phyloP scores from a whole-genome alignment of 768 basidiomycete genomes.

The Podaxis sp. region DNA sequence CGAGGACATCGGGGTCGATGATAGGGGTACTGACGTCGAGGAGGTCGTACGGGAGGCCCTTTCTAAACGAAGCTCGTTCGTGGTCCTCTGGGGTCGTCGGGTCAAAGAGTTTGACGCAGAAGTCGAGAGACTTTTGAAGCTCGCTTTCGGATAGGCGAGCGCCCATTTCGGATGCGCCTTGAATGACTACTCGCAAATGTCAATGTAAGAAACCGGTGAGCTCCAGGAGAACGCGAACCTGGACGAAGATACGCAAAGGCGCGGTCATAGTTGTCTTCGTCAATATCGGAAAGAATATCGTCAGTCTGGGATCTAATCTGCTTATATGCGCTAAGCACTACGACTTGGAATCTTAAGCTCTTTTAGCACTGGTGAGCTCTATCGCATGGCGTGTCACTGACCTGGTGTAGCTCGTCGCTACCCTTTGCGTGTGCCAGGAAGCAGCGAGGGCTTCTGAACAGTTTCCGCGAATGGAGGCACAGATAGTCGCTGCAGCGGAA shows the following conservation, averaged over 20 bases:
- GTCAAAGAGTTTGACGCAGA: conserved; percentile 72
- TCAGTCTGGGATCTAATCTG: conserved; percentile 62
- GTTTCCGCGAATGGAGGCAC: conserved; percentile 52
- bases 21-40: conserved; percentile 54
- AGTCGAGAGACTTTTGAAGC: conserved; percentile 74
- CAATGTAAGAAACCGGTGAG: neutral
- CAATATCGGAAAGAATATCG: conserved; percentile 59
- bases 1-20: conserved; percentile 42
- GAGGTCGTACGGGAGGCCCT: conserved; percentile 37
- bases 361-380: conserved; percentile 6
- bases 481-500: conserved; percentile 56
- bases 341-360: conserved; percentile 56
- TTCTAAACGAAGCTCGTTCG: conserved; percentile 34
- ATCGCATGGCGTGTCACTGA: conserved; percentile 20
- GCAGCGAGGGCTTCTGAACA: conserved; percentile 47
- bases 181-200: conserved; percentile 54
- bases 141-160: conserved; percentile 68
- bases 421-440: conserved; percentile 55
- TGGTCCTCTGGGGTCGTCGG: conserved; percentile 67
- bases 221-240: conserved; percentile 33
- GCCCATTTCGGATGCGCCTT: conserved; percentile 79
- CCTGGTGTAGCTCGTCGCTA: conserved; percentile 61
- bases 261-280: conserved; percentile 70
- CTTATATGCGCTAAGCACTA: conserved; percentile 73
- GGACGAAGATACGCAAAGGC: conserved; percentile 65